A percentile compares a stretch with the other conserved stretches of the same genome.
Conservation (phyloP, 202 grass and related monocot species). For the Setaria italica region DNA sequence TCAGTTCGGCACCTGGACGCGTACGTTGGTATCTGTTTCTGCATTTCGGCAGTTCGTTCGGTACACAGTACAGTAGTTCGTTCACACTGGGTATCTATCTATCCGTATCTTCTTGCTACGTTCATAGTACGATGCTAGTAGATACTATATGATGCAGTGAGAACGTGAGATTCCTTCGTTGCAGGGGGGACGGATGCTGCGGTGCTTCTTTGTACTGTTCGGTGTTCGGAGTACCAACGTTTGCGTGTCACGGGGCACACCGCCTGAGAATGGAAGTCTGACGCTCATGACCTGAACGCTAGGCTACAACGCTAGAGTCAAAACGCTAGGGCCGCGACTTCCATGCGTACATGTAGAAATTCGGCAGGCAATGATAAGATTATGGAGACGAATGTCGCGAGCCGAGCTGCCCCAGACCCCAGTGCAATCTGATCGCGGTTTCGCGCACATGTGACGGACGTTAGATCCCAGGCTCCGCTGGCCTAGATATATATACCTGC, state of each 20-base stretch:
- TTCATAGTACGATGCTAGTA: background rate
- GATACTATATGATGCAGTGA: background rate
- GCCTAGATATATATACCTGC: background rate
- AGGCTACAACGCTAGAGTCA: constrained; percentile 45
- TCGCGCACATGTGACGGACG: too few species aligned
- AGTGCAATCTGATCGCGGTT: too few species aligned
- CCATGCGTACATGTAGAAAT: constrained; percentile 5
- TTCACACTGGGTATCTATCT: background rate
- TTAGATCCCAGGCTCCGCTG: background rate
- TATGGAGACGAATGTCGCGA: too few species aligned
- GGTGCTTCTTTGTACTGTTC: background rate
- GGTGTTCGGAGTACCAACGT: background rate
- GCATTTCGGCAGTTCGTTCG: background rate
- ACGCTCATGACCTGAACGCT: constrained; percentile 27
- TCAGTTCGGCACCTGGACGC: background rate
- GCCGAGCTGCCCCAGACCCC: too few species aligned
- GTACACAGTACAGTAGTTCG: background rate
- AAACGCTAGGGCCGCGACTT: constrained; percentile 24
- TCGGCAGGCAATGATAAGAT: background rate
- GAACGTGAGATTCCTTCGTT: background rate
- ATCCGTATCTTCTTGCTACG: background rate
- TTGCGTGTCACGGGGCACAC: background rate
- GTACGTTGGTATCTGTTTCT: background rate
- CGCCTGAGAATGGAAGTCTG: background rate
- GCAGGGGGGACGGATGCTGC: background rate